A percentile compares a stretch with the other conserved stretches of the same genome.
phyloP scores from a whole-genome alignment of 495 filamentous ascomycete genomes.

The Daldinia concentrica region DNA sequence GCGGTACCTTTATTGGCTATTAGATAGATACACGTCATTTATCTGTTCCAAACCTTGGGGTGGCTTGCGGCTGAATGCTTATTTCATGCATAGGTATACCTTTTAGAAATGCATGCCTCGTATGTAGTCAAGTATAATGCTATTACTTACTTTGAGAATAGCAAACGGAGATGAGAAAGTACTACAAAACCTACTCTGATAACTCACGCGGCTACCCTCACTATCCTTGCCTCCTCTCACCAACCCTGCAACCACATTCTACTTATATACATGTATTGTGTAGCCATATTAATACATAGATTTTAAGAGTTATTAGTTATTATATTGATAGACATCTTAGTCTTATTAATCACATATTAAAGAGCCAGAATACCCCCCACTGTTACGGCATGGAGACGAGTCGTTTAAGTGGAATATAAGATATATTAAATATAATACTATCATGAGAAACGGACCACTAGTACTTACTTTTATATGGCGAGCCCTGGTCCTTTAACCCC shows the following conservation, averaged over 20 bases:
- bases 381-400: not conserved
- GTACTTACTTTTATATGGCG: not conserved
- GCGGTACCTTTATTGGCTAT: not conserved
- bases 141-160: not conserved
- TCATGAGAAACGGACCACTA: not conserved
- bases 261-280: not conserved
- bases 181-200: not conserved
- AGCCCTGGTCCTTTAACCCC: not conserved
- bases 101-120: not conserved
- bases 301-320: not conserved
- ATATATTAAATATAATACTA: not conserved
- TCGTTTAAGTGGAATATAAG: not conserved
- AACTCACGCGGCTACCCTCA: not conserved
- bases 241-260: not conserved
- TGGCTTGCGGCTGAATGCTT: constrained; percentile 28
- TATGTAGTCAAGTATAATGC: not conserved
- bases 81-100: constrained; percentile 19
- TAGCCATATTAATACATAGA: not conserved
- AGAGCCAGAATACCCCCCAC: not conserved
- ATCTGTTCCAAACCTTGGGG: constrained; percentile 8
- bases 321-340: not conserved
- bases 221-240: not conserved
- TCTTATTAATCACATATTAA: not conserved
- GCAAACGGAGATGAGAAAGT: not conserved
- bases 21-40: constrained; percentile 12